phyloP scores from a whole-genome alignment of 2,329 filamentous ascomycete species.

The Incumbomyces delicatus region DNA sequence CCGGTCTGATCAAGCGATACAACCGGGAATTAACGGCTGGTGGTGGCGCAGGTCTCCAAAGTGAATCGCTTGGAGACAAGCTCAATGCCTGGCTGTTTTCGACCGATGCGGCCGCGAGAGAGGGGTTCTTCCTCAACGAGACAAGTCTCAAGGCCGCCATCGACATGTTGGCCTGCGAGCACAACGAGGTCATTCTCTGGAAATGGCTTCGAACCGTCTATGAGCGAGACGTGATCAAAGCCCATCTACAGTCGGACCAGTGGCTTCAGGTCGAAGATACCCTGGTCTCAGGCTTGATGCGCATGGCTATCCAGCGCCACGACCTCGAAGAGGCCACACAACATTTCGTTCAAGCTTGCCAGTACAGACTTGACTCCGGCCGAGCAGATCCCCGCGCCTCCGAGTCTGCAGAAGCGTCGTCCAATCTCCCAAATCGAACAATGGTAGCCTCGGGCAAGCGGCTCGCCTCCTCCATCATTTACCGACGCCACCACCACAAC shows the following conservation, averaged over 20 bases:
- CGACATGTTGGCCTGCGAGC: slow-evolving; percentile 13
- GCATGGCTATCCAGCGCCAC: slow-evolving; percentile 9
- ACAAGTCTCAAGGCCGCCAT: slow-evolving; percentile 8
- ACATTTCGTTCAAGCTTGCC: slow-evolving; percentile 16
- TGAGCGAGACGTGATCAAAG: slow-evolving; percentile 8
- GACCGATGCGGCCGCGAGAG: slow-evolving; percentile 10
- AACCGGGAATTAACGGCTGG: background rate
- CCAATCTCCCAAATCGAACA: background rate
- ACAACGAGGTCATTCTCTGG: slow-evolving; percentile 20
- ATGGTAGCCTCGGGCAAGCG: slow-evolving; percentile 9
- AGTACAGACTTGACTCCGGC: slow-evolving; percentile 9
- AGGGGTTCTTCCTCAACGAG: slow-evolving; percentile 11
- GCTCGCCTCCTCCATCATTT: slow-evolving; percentile 24
- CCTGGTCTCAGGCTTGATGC: slow-evolving; percentile 18
- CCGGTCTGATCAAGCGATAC: background rate
- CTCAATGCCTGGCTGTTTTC: slow-evolving; percentile 16
- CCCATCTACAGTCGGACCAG: background rate
- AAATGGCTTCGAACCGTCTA: slow-evolving; percentile 17
- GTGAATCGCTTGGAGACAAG: slow-evolving; percentile 11
- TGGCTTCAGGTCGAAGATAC: slow-evolving; percentile 15
- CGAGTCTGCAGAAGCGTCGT: background rate
- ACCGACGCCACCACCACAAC: slow-evolving; percentile 17
- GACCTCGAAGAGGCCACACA: slow-evolving; percentile 14
- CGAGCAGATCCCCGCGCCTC: background rate
- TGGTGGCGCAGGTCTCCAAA: background rate